phyloP scores from a whole-genome alignment of 345 rosid species.

The Euphorbia lathyris region DNA sequence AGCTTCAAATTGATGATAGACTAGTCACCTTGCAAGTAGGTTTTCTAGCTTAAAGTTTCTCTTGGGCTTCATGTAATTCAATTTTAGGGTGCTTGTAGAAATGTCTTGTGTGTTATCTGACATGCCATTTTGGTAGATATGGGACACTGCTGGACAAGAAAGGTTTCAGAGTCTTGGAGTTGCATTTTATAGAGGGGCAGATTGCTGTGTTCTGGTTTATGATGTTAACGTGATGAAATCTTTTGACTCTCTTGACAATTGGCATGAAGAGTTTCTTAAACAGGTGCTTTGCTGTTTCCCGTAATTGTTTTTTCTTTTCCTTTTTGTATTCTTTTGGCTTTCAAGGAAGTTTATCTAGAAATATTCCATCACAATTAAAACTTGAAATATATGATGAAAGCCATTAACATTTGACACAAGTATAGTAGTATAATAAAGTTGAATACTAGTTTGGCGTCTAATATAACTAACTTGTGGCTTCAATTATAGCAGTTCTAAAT shows the following conservation, averaged over 20 bases:
- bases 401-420: not conserved
- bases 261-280: conserved; percentile 98
- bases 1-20: conserved; percentile 86
- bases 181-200: conserved; percentile 97
- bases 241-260: conserved; percentile 84
- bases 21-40: conserved; percentile 88
- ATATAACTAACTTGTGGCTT: not conserved
- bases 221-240: conserved; percentile 89
- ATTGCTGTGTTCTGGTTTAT: conserved; percentile 89
- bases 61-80: not conserved
- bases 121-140: conserved; percentile 50
- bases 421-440: not conserved
- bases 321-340: not conserved
- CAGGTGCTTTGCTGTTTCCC: conserved; percentile 49
- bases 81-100: conserved; percentile 3
- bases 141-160: conserved; percentile 99
- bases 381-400: not conserved
- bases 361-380: not conserved
- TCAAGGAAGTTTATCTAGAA: not conserved
- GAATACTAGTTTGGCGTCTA: not conserved
- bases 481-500: not conserved
- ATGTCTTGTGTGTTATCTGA: not conserved
- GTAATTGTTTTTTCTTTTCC: not conserved
- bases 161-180: conserved; percentile 96
- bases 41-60: conserved; percentile 6